Conservation (phyloP, 2,329 filamentous ascomycete species). For the Karstenula rhodostoma region DNA sequence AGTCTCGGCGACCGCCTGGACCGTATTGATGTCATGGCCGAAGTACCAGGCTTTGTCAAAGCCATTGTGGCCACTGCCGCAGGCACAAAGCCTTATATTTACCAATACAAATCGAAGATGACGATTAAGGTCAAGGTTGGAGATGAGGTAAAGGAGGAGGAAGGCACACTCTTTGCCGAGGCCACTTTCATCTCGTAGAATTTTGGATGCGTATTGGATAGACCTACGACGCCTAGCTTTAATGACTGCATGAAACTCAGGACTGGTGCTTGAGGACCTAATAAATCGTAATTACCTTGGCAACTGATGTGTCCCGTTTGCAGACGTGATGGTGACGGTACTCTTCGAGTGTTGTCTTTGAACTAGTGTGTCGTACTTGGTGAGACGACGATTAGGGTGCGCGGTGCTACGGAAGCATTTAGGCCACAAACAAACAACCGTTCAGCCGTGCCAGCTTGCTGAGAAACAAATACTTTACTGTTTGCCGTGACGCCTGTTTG, state of each 20-base stretch:
- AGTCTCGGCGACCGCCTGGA: slow-evolving; percentile 75
- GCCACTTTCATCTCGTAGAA: slow-evolving; percentile 89
- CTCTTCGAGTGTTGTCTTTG: background rate
- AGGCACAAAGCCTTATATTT: slow-evolving; percentile 97
- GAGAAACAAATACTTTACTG: background rate
- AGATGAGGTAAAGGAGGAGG: slow-evolving; percentile 78
- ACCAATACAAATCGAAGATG: slow-evolving; percentile 83
- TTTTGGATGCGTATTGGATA: slow-evolving; percentile 20
- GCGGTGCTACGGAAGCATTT: background rate
- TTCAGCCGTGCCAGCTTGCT: background rate
- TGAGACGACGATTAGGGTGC: background rate
- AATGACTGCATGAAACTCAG: slow-evolving; percentile 37
- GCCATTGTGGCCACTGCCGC: slow-evolving; percentile 86
- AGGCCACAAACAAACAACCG: background rate
- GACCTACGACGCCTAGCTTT: slow-evolving; percentile 37
- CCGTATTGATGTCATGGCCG: slow-evolving; percentile 93
- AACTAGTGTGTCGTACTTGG: background rate
- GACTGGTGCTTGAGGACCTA: slow-evolving; percentile 47
- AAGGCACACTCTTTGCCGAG: slow-evolving; percentile 83
- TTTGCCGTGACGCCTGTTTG: background rate
- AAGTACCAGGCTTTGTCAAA: slow-evolving; percentile 96
- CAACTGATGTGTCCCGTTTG: background rate
- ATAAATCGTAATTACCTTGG: slow-evolving; percentile 29
- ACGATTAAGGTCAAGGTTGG: slow-evolving; percentile 85
- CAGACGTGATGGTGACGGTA: background rate